Base-by-base conservation (phyloP, 257 asterid species). In the Solanum rostratum region DNA sequence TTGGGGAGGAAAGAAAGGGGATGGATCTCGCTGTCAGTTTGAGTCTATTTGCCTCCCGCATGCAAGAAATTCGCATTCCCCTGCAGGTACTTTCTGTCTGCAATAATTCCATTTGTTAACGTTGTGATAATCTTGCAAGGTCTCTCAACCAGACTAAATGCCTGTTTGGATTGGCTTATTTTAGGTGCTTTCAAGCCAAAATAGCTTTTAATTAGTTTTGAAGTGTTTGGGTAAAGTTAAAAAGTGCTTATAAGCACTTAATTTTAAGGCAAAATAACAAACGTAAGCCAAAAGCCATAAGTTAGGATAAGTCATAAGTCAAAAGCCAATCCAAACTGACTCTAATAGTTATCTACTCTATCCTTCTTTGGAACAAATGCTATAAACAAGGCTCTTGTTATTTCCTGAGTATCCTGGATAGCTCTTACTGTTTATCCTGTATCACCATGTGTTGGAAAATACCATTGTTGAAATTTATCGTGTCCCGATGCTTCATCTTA, bases 1-100 rank as follows among this genome's bases (percentile, higher is more conserved):
- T 97, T 86, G 98, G 99, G 65, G 99, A 97, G 90, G 99, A 97
- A 90, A 92, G 99, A 70, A 97, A 90, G 87, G 99, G 99, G 90
- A 97, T 97, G 99, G 99, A 97, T 88, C 98, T 97, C 84, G 99
- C 99, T 12, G 99, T 97, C 73, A 97, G 99, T 90, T 89, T 97
- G 89, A 97, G 99, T 91, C 90, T 97, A 50, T 97, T 97, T 79
- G 98, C 99, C 41, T 97, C 99, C 6, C 98, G 98, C 5, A 95
- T 95, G 92, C 99, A 95, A 91, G 99, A 97, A 90, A 94, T 95
- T 85, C 98, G 98, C 81, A 93, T 95, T 86, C 97, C 98, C 30
- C 90, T 97, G 92, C 99, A 97, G 99, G 99, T 96, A 90, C 83
- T 10, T 70, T 39, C 79, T 87, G 30, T 79, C 46, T 41, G 60